phyloP scores from a whole-genome alignment of 1,284 basidiomycete genomes.

The Amylostereum chailletii region DNA sequence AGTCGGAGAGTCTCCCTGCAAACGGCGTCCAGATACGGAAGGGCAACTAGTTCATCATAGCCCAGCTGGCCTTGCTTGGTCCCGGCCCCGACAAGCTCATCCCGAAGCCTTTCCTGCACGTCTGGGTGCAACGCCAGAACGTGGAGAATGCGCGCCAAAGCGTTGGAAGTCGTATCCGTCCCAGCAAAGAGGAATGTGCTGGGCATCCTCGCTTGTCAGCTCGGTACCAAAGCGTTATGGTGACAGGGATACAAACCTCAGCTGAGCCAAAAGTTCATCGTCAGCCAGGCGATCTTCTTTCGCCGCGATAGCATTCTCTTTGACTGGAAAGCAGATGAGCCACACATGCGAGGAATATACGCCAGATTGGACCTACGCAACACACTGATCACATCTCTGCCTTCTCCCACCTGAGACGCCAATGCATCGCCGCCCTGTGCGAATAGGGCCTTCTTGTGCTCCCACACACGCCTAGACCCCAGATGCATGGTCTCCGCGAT shows the following conservation, averaged over 20 bases:
- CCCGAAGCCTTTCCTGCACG: conserved; percentile 12
- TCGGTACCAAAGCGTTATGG: too few relatives aligned
- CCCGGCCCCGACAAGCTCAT: conserved; percentile 10
- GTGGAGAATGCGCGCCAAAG: conserved; percentile 13
- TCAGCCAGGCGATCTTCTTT: not conserved
- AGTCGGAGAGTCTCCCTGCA: conserved; percentile 12
- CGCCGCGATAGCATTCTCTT: not conserved
- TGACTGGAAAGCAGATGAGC: not conserved
- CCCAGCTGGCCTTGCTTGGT: conserved; percentile 3
- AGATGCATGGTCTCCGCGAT: conserved; percentile 30
- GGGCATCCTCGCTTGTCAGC: not conserved
- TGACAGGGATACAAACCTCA: not conserved
- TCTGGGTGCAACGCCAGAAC: conserved; percentile 13
- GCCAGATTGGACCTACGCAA: not conserved
- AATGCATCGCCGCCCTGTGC: not conserved
- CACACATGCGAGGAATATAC: too few relatives aligned
- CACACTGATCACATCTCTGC: not conserved
- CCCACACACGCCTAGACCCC: not conserved
- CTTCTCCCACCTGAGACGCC: not conserved
- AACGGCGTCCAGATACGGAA: conserved; percentile 12
- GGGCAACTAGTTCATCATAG: conserved; percentile 6
- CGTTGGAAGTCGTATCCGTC: conserved; percentile 14
- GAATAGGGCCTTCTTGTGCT: not conserved
- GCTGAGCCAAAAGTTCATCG: not conserved
- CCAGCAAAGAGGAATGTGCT: conserved; percentile 14